Evolutionary conservation across 2,329 filamentous ascomycete genomes (phyloP), one percentile per base, ranked within the genome.

Genomic region (Stagonosporopsis cucurbitacearum): DNA sequence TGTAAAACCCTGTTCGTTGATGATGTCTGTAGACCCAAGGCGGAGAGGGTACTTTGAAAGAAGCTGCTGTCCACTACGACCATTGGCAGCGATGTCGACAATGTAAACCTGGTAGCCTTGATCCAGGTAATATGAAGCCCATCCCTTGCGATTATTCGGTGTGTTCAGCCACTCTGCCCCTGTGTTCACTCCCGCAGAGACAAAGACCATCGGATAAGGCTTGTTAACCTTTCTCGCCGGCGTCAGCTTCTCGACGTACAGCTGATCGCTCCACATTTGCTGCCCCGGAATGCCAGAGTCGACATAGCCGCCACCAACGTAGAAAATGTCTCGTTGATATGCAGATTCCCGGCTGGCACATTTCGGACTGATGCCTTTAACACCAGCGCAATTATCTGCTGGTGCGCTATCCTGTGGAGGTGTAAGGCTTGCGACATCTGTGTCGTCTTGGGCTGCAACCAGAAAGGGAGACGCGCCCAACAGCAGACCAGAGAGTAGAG

Each of bases 221-320:
- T 64, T 54, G 28, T 45, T 59, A 43, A 33, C 32, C 17, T 57
- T 51, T 15, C 23, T 30, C 12, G 47, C 36, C 6, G 65, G 65
- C 15, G 65, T 58, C 12, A 67, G 41, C 42, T 67, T 67, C 36
- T 67, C 63, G 25, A 67, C 62, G 25, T 67, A 67, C 22, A 66
- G 57, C 50, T 62, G 59, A 32, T 67, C 61, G 25, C 50, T 59
- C 54, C 54, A 60, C 13, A 63, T 54, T 25, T 60, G 62, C 28
- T 64, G 54, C 35, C 64, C 59, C 8, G 59, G 58, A 22, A 62
- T 58, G 12, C 60, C 54, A n/a, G 53, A 66, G 20, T 67, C 54
- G 39, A 65, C 57, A 44, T 68, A 69, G 39, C 59, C 43, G 45
- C 66, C 64, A 15, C 67, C 66, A n/a, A 69, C 54, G 49, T 68